These are phyloP conservation scores for Nitzschia inconspicua DNA, from an alignment of 108 stramenopile genomes.

Conservation along the genomic window DNA sequence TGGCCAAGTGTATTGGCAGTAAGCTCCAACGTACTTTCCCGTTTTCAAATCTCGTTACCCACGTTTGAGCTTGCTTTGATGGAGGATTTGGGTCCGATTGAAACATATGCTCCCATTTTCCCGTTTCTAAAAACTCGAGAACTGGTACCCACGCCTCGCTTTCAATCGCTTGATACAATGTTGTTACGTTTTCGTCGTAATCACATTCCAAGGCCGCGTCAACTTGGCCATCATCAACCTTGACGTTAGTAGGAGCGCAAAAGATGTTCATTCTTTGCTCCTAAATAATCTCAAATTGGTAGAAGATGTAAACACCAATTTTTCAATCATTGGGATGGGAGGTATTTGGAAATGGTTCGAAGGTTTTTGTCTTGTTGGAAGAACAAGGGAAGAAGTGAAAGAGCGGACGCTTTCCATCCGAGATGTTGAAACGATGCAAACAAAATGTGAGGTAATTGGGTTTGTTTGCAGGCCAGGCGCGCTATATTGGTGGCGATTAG, in stretches of 20 bases:
- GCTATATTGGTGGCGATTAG: too few species aligned
- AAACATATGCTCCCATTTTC: slow-evolving; percentile 29
- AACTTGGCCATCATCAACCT: background rate
- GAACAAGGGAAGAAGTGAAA: too few species aligned
- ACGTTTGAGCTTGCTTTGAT: slow-evolving; percentile 57
- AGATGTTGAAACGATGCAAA: too few species aligned
- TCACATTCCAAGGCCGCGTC: slow-evolving; percentile 50
- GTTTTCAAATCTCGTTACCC: slow-evolving; percentile 67
- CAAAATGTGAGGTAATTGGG: too few species aligned
- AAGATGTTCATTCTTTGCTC: too few species aligned
- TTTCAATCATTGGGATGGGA: too few species aligned
- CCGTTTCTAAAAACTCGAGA: slow-evolving; percentile 33
- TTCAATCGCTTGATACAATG: slow-evolving; percentile 65
- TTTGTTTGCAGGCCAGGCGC: too few species aligned
- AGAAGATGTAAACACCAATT: too few species aligned
- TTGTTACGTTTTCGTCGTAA: slow-evolving; percentile 67
- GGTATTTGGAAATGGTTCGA: too few species aligned
- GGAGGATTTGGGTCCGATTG: slow-evolving; percentile 19
- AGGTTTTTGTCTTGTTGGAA: too few species aligned
- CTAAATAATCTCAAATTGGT: too few species aligned
- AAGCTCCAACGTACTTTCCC: slow-evolving; percentile 43
- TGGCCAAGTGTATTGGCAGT: slow-evolving; percentile 54
- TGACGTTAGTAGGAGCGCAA: background rate
- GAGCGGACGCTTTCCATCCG: too few species aligned
- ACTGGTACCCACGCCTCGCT: slow-evolving; percentile 49